Percentiles rank a stretch among this genome's conserved stretches.
Conservation (phyloP, 176 grass and related monocot species). For the Bothriochloa decipiens region DNA sequence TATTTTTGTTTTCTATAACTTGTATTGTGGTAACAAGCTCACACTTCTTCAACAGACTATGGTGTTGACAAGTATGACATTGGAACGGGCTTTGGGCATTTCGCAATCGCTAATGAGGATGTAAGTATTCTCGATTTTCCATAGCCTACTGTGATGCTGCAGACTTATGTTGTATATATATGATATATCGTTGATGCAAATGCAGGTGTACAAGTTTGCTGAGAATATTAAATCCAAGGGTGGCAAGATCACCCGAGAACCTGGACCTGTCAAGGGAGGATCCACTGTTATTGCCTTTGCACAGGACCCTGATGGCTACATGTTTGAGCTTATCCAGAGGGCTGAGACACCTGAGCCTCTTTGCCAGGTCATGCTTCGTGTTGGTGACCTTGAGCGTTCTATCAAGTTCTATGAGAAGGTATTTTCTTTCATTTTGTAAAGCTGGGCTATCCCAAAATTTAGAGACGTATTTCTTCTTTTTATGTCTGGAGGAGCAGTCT, state of each 20-base stretch:
- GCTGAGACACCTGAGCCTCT: slow-evolving; percentile 85
- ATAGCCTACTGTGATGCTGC: neutral
- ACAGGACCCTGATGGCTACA: slow-evolving; percentile 88
- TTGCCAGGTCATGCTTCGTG: slow-evolving; percentile 98
- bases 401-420: slow-evolving; percentile 98
- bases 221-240: slow-evolving; percentile 63
- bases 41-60: slow-evolving; percentile 64
- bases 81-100: slow-evolving; percentile 85
- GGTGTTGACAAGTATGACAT: slow-evolving; percentile 97
- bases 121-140: slow-evolving; percentile 47
- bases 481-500: neutral
- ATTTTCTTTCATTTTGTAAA: slow-evolving; percentile 27
- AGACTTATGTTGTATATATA: slow-evolving; percentile 18
- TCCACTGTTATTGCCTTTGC: slow-evolving; percentile 91
- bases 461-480: slow-evolving; percentile 11
- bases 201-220: slow-evolving; percentile 81
- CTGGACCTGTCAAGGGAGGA: slow-evolving; percentile 95
- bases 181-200: slow-evolving; percentile 39
- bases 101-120: slow-evolving; percentile 92
- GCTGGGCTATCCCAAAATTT: neutral
- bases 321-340: slow-evolving; percentile 94
- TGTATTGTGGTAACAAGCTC: slow-evolving; percentile 22
- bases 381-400: slow-evolving; percentile 86
- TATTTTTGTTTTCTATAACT: neutral
- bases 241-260: slow-evolving; percentile 89